Conservation (phyloP, 768 basidiomycete species). For the Suillus alpinus region DNA sequence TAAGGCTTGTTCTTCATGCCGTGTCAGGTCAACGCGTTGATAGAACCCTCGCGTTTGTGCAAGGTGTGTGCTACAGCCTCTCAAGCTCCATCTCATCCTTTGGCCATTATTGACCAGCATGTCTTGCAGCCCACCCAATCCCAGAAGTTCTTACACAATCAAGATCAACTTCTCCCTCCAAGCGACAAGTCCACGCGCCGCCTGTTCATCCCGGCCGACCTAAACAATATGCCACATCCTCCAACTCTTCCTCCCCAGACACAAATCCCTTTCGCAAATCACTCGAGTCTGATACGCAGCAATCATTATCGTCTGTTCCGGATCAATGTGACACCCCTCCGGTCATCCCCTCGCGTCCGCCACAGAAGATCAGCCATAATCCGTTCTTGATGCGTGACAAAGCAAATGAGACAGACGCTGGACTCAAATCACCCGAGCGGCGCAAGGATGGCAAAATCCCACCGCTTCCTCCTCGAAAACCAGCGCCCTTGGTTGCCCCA, state of each 20-base stretch:
- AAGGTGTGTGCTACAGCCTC: conserved; percentile 46
- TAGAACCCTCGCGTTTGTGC: conserved; percentile 66
- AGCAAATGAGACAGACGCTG: conserved; percentile 3
- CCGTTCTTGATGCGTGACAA: conserved; percentile 28
- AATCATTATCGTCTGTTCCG: background rate
- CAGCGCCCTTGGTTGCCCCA: conserved; percentile 16
- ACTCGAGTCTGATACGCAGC: conserved; percentile 10
- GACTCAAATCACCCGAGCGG: conserved; percentile 10
- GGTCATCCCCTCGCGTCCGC: conserved; percentile 10
- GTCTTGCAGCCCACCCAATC: conserved; percentile 17
- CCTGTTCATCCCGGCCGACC: conserved; percentile 28
- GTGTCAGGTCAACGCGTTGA: conserved; percentile 63
- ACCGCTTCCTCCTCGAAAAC: conserved; percentile 37
- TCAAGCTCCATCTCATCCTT: background rate
- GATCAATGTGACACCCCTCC: conserved; percentile 8
- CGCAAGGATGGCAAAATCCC: conserved; percentile 22
- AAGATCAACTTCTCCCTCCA: conserved; percentile 20
- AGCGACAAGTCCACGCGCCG: conserved; percentile 20
- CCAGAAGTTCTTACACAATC: conserved; percentile 2
- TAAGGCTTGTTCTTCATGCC: conserved; percentile 64
- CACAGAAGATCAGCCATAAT: conserved; percentile 27
- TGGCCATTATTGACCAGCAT: conserved; percentile 9
- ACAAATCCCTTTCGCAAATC: conserved; percentile 30
- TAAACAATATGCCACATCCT: conserved; percentile 18
- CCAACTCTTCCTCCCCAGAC: conserved; percentile 20